Base-by-base conservation (phyloP, 1,284 basidiomycete genomes). In the Exobasidium cylindrosporum region DNA sequence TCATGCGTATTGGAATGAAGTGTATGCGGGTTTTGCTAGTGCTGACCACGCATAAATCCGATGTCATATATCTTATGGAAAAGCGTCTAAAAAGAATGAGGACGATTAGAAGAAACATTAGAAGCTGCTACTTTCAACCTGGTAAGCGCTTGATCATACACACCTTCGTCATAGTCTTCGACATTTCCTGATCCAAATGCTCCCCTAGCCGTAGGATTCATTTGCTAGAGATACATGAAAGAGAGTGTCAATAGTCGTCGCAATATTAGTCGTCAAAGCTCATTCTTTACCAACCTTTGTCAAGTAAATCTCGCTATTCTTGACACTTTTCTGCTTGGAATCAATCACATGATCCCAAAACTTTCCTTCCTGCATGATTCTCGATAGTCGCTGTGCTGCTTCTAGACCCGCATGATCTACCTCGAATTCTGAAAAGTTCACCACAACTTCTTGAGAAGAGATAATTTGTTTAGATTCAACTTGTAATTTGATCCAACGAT, bases 301-400 rank as follows among this genome's bases (percentile, higher is more conserved):
- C 54, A 72, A 46, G 28, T 67, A 72, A 0, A 58, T 58, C 11
- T 35, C 53, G 35, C 66, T 68, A 57, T 61, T 58, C 21, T 54
- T 63, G 13, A 72, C 6, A 35, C 67, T 44, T n/a, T 64, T 58
- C 11, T 72, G 67, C 11, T 67, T 54, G 54, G 67, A 44, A 30
- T 68, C 50, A 7, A 70, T 31, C 6, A 70, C 47, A 2, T 43
- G 45, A 28, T 70, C 63, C 62, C 67, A 72, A 35, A 63, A 61
- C 28, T 72, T 65, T 35, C 64, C 68, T 35, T 59, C 60, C 26
- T 53, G 54, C 31, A 70, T 70, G 61, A 64, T 63, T 14, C 59
- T 30, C 10, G 63, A 57, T 13, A 72, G 62, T 58, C 62, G 43
- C 0, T 52, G 5, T 40, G 68, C 54, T 26, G 65, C 64, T 4